These are phyloP conservation scores for Verticillium nonalfalfae DNA, from an alignment of 2,329 filamentous ascomycete genomes.

Conservation along the genomic window DNA sequence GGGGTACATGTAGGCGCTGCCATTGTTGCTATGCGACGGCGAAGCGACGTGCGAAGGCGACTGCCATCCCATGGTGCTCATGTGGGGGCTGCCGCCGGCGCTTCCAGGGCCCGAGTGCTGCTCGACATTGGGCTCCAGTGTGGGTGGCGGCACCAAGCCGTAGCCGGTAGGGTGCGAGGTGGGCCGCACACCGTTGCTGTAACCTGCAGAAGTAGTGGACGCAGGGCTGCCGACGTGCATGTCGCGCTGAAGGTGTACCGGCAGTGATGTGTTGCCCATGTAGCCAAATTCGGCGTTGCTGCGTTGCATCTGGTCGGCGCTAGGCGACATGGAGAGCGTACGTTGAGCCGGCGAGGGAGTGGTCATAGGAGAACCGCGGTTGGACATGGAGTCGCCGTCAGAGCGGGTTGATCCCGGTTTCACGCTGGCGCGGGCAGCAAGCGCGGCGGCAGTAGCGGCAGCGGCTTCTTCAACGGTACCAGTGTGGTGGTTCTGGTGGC, in stretches of 20 bases:
- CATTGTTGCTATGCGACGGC: conserved; percentile 57
- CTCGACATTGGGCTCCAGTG: conserved; percentile 79
- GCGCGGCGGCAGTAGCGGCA: conserved; percentile 77
- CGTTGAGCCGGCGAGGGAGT: conserved; percentile 82
- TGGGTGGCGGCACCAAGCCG: conserved; percentile 62
- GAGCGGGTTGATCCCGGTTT: conserved; percentile 48
- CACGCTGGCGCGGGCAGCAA: conserved; percentile 49
- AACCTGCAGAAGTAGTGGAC: conserved; percentile 58
- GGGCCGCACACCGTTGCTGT: conserved; percentile 53
- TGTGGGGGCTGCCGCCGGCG: conserved; percentile 79
- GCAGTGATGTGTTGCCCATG: conserved; percentile 72
- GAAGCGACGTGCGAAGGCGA: conserved; percentile 72
- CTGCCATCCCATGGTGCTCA: conserved; percentile 76
- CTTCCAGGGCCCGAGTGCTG: conserved; percentile 62
- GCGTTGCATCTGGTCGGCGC: conserved; percentile 62
- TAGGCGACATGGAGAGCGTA: conserved; percentile 72
- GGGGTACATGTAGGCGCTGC: conserved; percentile 67
- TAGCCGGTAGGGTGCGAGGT: conserved; percentile 84
- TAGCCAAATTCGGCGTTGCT: conserved; percentile 62
- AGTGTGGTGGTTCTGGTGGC: conserved; percentile 93
- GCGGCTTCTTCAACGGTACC: conserved; percentile 93
- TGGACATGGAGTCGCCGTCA: conserved; percentile 65
- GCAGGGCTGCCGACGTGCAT: conserved; percentile 65
- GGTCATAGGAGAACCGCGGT: conserved; percentile 66
- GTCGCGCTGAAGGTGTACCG: conserved; percentile 73